Evolutionary conservation across 2,329 filamentous ascomycete genomes (phyloP), one percentile per base, ranked within the genome.

Genomic region (Uncinocarpus reesii): DNA sequence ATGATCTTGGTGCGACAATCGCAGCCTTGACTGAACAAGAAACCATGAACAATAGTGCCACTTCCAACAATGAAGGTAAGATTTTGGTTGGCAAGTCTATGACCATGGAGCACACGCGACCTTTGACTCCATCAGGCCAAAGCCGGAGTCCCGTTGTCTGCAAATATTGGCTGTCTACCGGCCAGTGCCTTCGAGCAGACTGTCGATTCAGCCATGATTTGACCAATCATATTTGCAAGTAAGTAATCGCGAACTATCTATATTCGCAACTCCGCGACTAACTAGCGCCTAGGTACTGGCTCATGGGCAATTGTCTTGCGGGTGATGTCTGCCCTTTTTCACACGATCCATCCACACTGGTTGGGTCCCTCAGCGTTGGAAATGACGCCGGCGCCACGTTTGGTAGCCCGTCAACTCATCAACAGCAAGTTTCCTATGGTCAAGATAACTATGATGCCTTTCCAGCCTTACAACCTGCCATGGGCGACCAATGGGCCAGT

Each of bases 181-280:
- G 92, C n/a, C 86, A 92, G 65, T 98, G 92, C 65, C 80, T 95
- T 46, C 81, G 92, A 51, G 90, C 90, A 52, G 92, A 98, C 66
- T 98, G 92, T 65, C 83, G 90, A 50, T 98, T 96, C 67, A 95
- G 89, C 57, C 92, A 98, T 66, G 90, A 98, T 64, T 77, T 95
- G 37, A 94, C 86, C 62, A 93, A 86, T 61, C 92, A 95, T 60
- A 78, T 98, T 53, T 98, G 92, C 89, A 96, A 96, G 86, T 93
- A 74, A 76, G 86, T 83, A 35, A 45, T 20, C 5, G 10, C n/a
- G 5, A 5, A n/a, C n/a, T n/a, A 29, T 41, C 11, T 1, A 3
- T 24, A 18, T 16, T 37, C 28, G n/a, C 29, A 23, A 10, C 4
- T 8, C 18, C 32, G 5, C 8, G 31, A 31, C n/a, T 29, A 55